These are phyloP conservation scores for Butyriboletus pseudospeciosus DNA, from an alignment of 1,284 basidiomycete species.

Conservation along the genomic window DNA sequence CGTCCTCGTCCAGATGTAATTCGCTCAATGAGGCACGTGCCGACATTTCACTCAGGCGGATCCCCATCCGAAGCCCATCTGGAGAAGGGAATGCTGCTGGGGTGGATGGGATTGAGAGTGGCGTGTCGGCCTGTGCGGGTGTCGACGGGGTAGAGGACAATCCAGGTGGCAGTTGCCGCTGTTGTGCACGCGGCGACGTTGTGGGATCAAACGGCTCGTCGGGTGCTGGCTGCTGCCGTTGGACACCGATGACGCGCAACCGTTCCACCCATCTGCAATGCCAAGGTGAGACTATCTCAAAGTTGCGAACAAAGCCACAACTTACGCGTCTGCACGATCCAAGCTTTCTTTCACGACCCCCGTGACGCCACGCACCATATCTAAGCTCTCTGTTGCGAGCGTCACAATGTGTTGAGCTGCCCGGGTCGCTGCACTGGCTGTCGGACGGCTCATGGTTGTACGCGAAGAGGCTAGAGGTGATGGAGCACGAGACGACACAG, in stretches of 20 bases:
- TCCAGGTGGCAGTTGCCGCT: conserved; percentile 24
- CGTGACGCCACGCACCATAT: conserved; percentile 86
- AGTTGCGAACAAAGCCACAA: conserved; percentile 21
- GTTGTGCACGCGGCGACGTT: conserved; percentile 2
- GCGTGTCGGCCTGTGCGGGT: conserved; percentile 26
- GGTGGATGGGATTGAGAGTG: conserved; percentile 28
- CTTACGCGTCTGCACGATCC: conserved; percentile 82
- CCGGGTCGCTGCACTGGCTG: conserved; percentile 54
- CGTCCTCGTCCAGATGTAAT: conserved; percentile 24
- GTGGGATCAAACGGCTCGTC: conserved; percentile 16
- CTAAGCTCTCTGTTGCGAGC: conserved; percentile 84
- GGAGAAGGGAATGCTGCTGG: conserved; percentile 24
- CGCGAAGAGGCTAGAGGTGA: conserved; percentile 28
- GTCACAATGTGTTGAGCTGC: conserved; percentile 80
- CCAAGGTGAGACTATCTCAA: not conserved
- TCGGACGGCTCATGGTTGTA: conserved; percentile 33
- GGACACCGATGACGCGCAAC: conserved; percentile 67
- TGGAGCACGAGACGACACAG: conserved; percentile 30
- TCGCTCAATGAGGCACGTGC: conserved; percentile 30
- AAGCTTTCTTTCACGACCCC: conserved; percentile 83
- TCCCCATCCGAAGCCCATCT: conserved; percentile 23
- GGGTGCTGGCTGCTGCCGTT: conserved; percentile 40
- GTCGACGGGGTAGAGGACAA: conserved; percentile 31
- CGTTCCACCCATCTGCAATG: conserved; percentile 69
- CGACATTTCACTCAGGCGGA: conserved; percentile 27